phyloP scores from a whole-genome alignment of 179 eudicot genomes.

The Actinidia arguta region DNA sequence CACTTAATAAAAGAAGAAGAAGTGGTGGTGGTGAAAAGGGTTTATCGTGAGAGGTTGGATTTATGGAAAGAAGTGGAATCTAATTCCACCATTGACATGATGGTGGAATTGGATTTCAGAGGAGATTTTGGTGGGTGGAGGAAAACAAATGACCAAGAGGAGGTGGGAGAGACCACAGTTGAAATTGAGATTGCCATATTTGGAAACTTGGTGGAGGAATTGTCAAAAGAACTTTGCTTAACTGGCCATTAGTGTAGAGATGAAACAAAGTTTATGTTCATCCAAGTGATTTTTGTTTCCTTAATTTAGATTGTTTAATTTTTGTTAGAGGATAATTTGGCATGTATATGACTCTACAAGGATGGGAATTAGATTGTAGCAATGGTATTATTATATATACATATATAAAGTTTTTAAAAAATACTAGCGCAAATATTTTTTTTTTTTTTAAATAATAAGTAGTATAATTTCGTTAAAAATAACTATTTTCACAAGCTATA shows the following conservation, averaged over 20 bases:
- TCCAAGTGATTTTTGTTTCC: not conserved
- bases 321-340: not conserved
- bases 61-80: constrained; percentile 70
- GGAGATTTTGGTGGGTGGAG: constrained; percentile 57
- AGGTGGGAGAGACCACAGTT: constrained; percentile 37
- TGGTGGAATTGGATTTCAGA: constrained; percentile 72
- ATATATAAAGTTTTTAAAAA: no score
- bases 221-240: constrained; percentile 50
- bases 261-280: not conserved
- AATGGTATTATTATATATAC: not conserved
- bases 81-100: constrained; percentile 87
- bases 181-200: constrained; percentile 65
- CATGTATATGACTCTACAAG: not conserved
- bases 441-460: no score
- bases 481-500: no score
- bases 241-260: not conserved
- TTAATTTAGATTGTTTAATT: not conserved
- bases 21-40: constrained; percentile 38
- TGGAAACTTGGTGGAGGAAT: constrained; percentile 59
- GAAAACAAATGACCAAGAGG: constrained; percentile 37
- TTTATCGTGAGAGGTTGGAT: constrained; percentile 61
- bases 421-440: no score
- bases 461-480: no score
- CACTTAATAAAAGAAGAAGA: constrained; percentile 20
- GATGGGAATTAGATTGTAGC: constrained; percentile 12